These are phyloP conservation scores for Neofusicoccum kwambonambiense DNA, from an alignment of 2,329 filamentous ascomycete species.

Conservation along the genomic window DNA sequence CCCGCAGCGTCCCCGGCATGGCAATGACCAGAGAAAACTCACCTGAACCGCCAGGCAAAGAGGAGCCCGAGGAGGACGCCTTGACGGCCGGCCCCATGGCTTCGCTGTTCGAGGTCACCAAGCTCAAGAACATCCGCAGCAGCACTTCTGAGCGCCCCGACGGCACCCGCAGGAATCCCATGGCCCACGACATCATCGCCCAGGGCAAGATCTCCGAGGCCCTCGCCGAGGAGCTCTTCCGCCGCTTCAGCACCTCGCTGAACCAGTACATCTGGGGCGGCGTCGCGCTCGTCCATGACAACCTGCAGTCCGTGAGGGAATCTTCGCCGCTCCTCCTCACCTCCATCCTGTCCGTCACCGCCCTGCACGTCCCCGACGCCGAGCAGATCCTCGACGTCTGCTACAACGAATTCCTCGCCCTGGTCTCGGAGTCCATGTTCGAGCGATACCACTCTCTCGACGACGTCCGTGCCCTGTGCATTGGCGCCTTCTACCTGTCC, in stretches of 20 bases:
- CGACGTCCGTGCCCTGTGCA: conserved; percentile 38
- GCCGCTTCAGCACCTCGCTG: conserved; percentile 31
- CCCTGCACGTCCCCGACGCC: conserved; percentile 30
- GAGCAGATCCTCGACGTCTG: conserved; percentile 32
- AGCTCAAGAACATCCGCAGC: conserved; percentile 33
- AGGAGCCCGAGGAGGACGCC: conserved; percentile 11
- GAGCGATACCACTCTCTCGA: conserved; percentile 38
- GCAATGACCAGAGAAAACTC: conserved; percentile 36
- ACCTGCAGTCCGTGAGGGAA: conserved; percentile 30
- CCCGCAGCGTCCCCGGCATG: conserved; percentile 31
- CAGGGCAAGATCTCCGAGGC: conserved; percentile 28
- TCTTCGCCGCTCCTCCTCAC: conserved; percentile 34
- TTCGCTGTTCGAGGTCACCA: conserved; percentile 34
- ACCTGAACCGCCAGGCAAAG: conserved; percentile 24
- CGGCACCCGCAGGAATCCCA: conserved; percentile 22
- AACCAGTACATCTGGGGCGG: conserved; percentile 35
- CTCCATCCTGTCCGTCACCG: conserved; percentile 31
- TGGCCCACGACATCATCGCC: conserved; percentile 33
- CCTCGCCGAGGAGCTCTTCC: conserved; percentile 33
- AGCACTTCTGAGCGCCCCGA: conserved; percentile 27
- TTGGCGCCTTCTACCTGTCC: conserved; percentile 42
- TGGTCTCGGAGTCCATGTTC: conserved; percentile 34
- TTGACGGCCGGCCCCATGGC: conserved; percentile 31
- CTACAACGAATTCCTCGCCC: conserved; percentile 33
- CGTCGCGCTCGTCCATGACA: conserved; percentile 30